A percentile compares a stretch with the other conserved stretches of the same genome.
Evolutionary conservation across 75 land plant genomes (phyloP).

Genomic region (Pseudotsuga menziesii): DNA sequence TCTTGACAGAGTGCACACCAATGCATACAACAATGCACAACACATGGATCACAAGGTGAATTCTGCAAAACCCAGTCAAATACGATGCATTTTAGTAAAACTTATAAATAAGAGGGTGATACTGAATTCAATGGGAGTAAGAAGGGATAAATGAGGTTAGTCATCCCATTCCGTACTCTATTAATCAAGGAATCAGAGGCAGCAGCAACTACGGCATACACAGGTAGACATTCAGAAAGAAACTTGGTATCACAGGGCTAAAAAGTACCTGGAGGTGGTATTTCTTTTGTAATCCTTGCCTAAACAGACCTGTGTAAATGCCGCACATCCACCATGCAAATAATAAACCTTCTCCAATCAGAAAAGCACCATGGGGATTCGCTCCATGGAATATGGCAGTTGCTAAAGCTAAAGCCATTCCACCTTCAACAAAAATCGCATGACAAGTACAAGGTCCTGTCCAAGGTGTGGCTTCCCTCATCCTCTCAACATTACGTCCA

Average conservation of each 20-base stretch:
- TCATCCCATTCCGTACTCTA: neutral
- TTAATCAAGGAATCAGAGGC: neutral
- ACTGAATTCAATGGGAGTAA: constrained; percentile 1
- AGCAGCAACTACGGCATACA: neutral
- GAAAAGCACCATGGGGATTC: constrained; percentile 57
- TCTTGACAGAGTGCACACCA: constrained; percentile 97
- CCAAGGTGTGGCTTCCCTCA: constrained; percentile 78
- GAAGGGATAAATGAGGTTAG: neutral
- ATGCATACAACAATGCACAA: constrained; percentile 94
- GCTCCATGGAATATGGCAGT: constrained; percentile 68
- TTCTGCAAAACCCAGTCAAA: constrained; percentile 41
- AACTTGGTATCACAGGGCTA: no score
- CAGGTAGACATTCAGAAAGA: no score
- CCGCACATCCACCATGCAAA: constrained; percentile 99
- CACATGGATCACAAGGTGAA: constrained; percentile 92
- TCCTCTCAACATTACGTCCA: constrained; percentile 75
- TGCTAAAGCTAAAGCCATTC: constrained; percentile 65
- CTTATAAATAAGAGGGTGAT: neutral
- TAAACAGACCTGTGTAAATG: constrained; percentile 75
- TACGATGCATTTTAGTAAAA: neutral
- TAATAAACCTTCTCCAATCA: constrained; percentile 72
- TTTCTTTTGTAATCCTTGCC: constrained; percentile 76
- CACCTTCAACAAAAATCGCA: constrained; percentile 93
- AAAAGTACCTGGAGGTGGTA: constrained; percentile 52
- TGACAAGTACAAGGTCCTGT: constrained; percentile 82